These are phyloP conservation scores for Parathielavia appendiculata DNA, from an alignment of 495 filamentous ascomycete genomes.

Conservation along the genomic window DNA sequence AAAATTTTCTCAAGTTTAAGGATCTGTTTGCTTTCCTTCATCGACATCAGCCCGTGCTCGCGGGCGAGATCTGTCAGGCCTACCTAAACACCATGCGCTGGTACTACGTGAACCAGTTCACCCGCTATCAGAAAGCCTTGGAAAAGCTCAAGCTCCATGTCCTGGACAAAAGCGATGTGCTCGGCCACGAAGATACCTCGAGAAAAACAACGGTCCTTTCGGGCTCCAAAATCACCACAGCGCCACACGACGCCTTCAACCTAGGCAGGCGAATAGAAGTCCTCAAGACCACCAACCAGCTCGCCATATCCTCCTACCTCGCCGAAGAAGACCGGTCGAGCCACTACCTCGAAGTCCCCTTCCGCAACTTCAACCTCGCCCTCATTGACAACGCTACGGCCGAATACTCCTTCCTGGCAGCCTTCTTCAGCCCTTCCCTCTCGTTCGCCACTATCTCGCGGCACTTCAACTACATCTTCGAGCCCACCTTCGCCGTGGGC, in stretches of 20 bases:
- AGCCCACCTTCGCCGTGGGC: conserved; percentile 75
- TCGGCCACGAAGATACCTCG: conserved; percentile 69
- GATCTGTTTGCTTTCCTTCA: conserved; percentile 81
- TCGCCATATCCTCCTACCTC: conserved; percentile 71
- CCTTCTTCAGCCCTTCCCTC: conserved; percentile 70
- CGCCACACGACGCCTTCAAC: conserved; percentile 80
- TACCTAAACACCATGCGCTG: conserved; percentile 99
- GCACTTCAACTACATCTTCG: conserved; percentile 76
- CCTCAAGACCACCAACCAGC: conserved; percentile 61
- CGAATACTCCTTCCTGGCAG: conserved; percentile 88
- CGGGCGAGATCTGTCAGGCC: conserved; percentile 83
- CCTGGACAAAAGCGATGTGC: conserved; percentile 76
- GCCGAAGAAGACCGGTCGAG: conserved; percentile 81
- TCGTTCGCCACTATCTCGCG: conserved; percentile 53
- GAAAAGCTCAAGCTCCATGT: conserved; percentile 77
- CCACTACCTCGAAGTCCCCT: conserved; percentile 84
- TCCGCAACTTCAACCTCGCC: conserved; percentile 90
- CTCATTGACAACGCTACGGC: conserved; percentile 90
- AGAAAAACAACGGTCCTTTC: conserved; percentile 52
- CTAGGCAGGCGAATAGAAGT: conserved; percentile 79
- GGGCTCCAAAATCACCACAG: conserved; percentile 46
- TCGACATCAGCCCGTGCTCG: conserved; percentile 68
- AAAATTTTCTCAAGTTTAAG: conserved; percentile 79
- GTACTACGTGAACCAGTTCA: conserved; percentile 93
- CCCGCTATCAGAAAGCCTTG: conserved; percentile 76